Evolutionary conservation across 1,139 yeast species (phyloP).

Genomic region (Geotrichum restrictum): DNA sequence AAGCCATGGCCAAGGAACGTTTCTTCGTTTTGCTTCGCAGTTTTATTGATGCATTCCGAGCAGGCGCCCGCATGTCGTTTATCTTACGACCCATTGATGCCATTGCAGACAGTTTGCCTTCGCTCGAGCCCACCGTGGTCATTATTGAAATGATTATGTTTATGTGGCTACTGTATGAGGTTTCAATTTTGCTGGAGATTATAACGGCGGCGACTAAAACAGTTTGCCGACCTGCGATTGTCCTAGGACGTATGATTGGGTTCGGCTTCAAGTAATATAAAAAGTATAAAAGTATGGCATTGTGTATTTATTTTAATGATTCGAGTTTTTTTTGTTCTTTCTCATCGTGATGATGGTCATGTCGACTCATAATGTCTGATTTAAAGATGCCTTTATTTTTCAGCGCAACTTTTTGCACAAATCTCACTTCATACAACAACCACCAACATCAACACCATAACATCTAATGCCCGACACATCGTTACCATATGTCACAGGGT

Average conservation of each 20-base stretch:
- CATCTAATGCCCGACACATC: background rate
- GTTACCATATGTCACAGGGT: slow-evolving; percentile 19
- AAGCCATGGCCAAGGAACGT: background rate
- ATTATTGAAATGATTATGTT: slow-evolving; percentile 34
- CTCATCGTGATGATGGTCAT: background rate
- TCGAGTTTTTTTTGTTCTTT: background rate
- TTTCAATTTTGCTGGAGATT: slow-evolving; percentile 34
- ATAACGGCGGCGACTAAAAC: slow-evolving; percentile 33
- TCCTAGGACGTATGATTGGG: slow-evolving; percentile 28
- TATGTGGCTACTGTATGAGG: slow-evolving; percentile 35
- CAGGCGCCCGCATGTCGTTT: slow-evolving; percentile 29
- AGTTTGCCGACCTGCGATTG: slow-evolving; percentile 35
- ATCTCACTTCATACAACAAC: background rate
- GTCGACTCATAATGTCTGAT: background rate
- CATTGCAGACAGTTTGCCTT: slow-evolving; percentile 32
- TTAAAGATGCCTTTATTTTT: background rate
- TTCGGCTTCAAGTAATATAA: slow-evolving; percentile 10
- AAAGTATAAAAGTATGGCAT: background rate
- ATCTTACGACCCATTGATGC: slow-evolving; percentile 34
- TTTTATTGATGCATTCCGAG: slow-evolving; percentile 27
- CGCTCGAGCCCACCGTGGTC: slow-evolving; percentile 30
- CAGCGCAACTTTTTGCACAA: background rate
- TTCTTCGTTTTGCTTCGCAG: background rate
- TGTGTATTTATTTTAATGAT: background rate
- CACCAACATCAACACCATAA: too few species aligned